These are phyloP conservation scores for Eremochloa ophiuroides DNA, from an alignment of 176 grass and related monocot species.

Conservation along the genomic window DNA sequence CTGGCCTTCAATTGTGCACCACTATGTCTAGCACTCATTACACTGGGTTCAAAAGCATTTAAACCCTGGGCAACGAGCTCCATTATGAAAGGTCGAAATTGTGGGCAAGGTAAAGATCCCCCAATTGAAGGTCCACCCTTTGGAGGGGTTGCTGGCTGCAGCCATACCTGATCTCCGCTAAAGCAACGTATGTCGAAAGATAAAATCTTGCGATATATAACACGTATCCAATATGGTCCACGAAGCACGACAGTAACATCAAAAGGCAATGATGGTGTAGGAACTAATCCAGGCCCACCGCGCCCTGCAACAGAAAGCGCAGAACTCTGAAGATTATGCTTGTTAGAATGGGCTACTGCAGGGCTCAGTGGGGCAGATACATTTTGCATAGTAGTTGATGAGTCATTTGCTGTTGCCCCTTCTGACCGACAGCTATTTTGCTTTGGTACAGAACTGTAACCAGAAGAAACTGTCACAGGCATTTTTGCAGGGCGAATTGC, in stretches of 20 bases:
- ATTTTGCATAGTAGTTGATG: slow-evolving; percentile 47
- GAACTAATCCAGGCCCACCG: slow-evolving; percentile 56
- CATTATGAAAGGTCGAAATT: slow-evolving; percentile 96
- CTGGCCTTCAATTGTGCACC: slow-evolving; percentile 47
- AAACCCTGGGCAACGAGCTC: slow-evolving; percentile 92
- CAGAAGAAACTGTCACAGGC: slow-evolving; percentile 53
- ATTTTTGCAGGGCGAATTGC: slow-evolving; percentile 76
- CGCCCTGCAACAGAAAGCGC: slow-evolving; percentile 55
- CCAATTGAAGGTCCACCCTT: slow-evolving; percentile 80
- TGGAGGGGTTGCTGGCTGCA: slow-evolving; percentile 91
- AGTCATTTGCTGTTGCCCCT: slow-evolving; percentile 26
- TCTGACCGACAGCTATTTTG: slow-evolving; percentile 42
- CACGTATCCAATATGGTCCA: slow-evolving; percentile 90
- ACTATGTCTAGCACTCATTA: slow-evolving; percentile 43
- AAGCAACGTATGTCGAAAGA: slow-evolving; percentile 92
- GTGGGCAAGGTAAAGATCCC: slow-evolving; percentile 93
- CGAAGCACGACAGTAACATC: slow-evolving; percentile 85
- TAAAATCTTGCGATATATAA: slow-evolving; percentile 94
- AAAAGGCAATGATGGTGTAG: slow-evolving; percentile 81
- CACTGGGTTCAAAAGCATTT: slow-evolving; percentile 71
- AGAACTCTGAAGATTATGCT: slow-evolving; percentile 53
- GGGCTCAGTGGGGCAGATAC: slow-evolving; percentile 26
- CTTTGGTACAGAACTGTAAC: slow-evolving; percentile 49
- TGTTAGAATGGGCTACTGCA: slow-evolving; percentile 37
- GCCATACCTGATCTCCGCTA: slow-evolving; percentile 95